Evolutionary conservation across 495 filamentous ascomycete genomes (phyloP).

Genomic region (Tirmania nivea): DNA sequence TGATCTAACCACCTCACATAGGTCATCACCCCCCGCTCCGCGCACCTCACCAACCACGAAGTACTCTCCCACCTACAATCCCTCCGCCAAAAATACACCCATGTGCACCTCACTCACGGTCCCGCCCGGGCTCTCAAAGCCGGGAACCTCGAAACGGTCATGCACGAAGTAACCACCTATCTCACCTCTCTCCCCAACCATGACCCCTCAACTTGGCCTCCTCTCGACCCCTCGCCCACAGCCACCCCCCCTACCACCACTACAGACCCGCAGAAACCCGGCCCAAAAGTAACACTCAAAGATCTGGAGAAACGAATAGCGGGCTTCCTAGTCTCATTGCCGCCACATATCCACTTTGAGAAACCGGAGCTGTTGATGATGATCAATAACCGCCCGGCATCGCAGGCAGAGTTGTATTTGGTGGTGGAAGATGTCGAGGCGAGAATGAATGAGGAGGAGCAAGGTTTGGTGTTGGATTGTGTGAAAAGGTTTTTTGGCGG

Average conservation of each 20-base stretch:
- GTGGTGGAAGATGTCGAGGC: slow-evolving; percentile 31
- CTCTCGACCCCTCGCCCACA: too few species aligned
- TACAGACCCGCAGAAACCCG: too few species aligned
- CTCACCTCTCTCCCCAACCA: not conserved
- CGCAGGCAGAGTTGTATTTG: slow-evolving; percentile 23
- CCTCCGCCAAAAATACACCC: slow-evolving; percentile 18
- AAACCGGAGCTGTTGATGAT: slow-evolving; percentile 47
- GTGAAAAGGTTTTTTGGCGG: not conserved
- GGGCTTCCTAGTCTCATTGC: too few species aligned
- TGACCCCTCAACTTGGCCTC: too few species aligned
- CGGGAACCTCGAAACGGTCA: slow-evolving; percentile 27
- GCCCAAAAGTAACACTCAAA: too few species aligned
- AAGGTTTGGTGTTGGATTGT: slow-evolving; percentile 21
- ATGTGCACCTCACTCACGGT: slow-evolving; percentile 11
- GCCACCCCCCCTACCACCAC: too few species aligned
- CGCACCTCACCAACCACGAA: slow-evolving; percentile 42
- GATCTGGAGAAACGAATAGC: too few species aligned
- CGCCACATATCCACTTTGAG: slow-evolving; percentile 1
- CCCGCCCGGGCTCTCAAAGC: slow-evolving; percentile 18
- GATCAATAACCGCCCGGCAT: slow-evolving; percentile 31
- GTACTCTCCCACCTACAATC: slow-evolving; percentile 35
- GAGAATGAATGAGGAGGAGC: slow-evolving; percentile 22
- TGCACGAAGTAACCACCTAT: slow-evolving; percentile 21
- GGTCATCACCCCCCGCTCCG: slow-evolving; percentile 41
- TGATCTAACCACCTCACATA: slow-evolving; percentile 12